Conservation (phyloP, 805 yeast genomes). For the Zygotorulaspora danielsina region DNA sequence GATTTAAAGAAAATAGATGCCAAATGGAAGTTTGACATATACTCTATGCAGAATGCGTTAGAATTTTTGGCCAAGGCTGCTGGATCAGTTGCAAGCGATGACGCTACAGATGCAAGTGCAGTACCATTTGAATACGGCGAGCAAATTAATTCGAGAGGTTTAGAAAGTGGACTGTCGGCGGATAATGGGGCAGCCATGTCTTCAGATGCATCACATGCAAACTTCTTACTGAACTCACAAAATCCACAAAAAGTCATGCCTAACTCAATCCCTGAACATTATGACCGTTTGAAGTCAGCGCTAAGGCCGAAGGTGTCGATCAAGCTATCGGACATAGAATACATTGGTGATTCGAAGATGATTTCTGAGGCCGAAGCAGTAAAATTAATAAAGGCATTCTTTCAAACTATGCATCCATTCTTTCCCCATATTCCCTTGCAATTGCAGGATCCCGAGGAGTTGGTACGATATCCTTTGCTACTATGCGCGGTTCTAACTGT, state of each 20-base stretch:
- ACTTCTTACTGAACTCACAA: no score
- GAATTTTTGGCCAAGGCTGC: conserved; percentile 75
- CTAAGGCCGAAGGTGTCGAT: conserved; percentile 36
- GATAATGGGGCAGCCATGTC: no score
- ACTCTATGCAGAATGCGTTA: conserved; percentile 55
- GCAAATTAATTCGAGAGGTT: conserved; percentile 1
- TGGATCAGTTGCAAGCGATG: conserved; percentile 67
- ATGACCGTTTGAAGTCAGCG: no score
- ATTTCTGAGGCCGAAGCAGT: conserved; percentile 61
- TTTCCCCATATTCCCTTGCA: conserved; percentile 82
- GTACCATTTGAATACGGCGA: background rate
- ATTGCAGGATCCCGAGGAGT: conserved; percentile 56
- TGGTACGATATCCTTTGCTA: conserved; percentile 77
- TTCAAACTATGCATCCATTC: conserved; percentile 78
- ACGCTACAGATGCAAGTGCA: conserved; percentile 19
- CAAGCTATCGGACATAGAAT: conserved; percentile 55
- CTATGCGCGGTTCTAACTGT: conserved; percentile 78
- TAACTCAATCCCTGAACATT: no score
- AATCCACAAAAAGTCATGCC: no score
- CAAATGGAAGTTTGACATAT: conserved; percentile 27
- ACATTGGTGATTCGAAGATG: conserved; percentile 49
- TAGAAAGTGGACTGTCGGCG: no score
- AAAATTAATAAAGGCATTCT: conserved; percentile 55
- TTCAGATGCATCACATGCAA: no score
- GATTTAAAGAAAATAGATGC: background rate